phyloP scores from a whole-genome alignment of 495 filamentous ascomycete genomes.

The Bacidia gigantensis region DNA sequence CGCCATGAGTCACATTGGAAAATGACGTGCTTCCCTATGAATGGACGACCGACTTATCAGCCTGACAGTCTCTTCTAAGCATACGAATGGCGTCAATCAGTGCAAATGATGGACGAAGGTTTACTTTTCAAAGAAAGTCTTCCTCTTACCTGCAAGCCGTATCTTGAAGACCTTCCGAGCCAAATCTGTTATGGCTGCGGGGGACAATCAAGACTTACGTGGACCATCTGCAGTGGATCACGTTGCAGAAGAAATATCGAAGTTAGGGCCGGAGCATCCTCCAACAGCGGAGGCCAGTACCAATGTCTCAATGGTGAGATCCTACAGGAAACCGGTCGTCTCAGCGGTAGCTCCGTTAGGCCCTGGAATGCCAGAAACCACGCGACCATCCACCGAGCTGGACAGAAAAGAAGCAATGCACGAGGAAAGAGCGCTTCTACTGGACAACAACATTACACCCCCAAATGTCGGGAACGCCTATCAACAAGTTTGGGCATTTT shows the following conservation, averaged over 20 bases:
- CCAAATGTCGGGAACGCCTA: not conserved
- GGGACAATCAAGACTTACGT: no score
- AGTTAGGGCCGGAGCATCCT: not conserved
- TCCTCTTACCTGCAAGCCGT: no score
- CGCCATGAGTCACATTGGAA: not conserved
- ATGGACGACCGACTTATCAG: no score
- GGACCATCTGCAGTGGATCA: no score
- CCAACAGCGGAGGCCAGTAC: conserved; percentile 19
- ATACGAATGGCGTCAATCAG: no score
- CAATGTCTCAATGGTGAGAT: conserved; percentile 46
- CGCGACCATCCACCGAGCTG: conserved; percentile 31
- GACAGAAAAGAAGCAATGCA: conserved; percentile 50
- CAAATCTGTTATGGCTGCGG: no score
- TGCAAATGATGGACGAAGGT: no score
- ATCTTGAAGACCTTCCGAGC: no score
- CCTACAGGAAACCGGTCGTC: conserved; percentile 54
- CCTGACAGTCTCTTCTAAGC: no score
- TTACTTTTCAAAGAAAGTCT: no score
- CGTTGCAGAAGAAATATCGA: no score
- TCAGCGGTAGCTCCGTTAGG: conserved; percentile 45
- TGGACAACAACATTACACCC: conserved; percentile 58
- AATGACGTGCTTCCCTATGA: no score
- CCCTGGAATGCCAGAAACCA: conserved; percentile 4
- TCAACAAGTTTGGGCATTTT: not conserved
- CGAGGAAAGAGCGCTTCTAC: conserved; percentile 61